A percentile compares a stretch with the other conserved stretches of the same genome.
phyloP scores from a whole-genome alignment of 441 rosid genomes.

The Euphorbia neoarborescens region DNA sequence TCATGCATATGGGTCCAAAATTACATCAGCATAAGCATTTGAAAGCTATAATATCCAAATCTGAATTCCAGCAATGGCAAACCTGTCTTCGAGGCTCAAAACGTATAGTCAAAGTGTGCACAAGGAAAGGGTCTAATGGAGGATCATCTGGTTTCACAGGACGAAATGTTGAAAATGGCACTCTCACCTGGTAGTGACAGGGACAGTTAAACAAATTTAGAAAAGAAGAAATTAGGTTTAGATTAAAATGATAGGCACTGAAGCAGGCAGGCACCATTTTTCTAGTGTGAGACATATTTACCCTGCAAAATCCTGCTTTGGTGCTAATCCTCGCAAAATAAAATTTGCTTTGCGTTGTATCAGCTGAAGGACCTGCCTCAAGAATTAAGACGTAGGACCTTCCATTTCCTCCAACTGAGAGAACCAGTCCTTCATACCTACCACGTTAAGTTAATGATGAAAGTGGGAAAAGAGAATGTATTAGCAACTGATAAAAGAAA shows the following conservation, averaged over 20 bases:
- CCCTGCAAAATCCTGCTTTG: slow-evolving; percentile 89
- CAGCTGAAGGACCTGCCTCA: slow-evolving; percentile 90
- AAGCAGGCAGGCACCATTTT: neutral
- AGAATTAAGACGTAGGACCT: slow-evolving; percentile 82
- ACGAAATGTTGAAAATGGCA: slow-evolving; percentile 86
- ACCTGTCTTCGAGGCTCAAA: slow-evolving; percentile 98
- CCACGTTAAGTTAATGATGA: slow-evolving; percentile 9
- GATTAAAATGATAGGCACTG: neutral
- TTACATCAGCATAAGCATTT: neutral
- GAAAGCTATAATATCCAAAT: neutral
- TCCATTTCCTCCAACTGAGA: slow-evolving; percentile 95
- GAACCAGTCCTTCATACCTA: slow-evolving; percentile 84
- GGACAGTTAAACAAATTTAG: slow-evolving; percentile 11
- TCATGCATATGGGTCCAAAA: neutral
- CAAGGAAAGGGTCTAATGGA: slow-evolving; percentile 84
- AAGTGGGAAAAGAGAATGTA: slow-evolving; percentile 1
- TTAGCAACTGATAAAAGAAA: neutral
- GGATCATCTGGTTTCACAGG: slow-evolving; percentile 95
- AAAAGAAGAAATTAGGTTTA: neutral
- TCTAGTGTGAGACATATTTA: slow-evolving; percentile 23
- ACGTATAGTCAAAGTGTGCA: slow-evolving; percentile 77
- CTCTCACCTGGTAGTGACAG: slow-evolving; percentile 63
- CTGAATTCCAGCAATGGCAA: slow-evolving; percentile 14
- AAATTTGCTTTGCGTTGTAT: slow-evolving; percentile 74
- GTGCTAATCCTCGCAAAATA: slow-evolving; percentile 81